Percentiles rank a stretch among this genome's conserved stretches.
These are phyloP conservation scores for Gynostemma pentaphyllum DNA, from an alignment of 306 rosid species.

Conservation along the genomic window DNA sequence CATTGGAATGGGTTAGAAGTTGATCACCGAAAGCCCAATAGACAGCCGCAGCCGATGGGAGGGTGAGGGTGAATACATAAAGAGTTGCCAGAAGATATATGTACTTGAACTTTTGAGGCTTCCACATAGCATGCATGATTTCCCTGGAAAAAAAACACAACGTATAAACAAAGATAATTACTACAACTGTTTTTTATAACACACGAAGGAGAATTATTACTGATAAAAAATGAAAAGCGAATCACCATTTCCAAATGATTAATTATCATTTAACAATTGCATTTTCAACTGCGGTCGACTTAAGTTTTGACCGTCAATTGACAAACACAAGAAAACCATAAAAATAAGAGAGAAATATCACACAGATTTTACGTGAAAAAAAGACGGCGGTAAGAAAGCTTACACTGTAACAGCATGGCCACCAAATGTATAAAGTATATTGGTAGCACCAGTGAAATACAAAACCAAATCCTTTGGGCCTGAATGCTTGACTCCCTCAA, in stretches of 20 bases:
- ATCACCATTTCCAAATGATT: slow-evolving; percentile 56
- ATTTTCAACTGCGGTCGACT: slow-evolving; percentile 28
- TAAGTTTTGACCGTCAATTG: not conserved
- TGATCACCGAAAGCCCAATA: slow-evolving; percentile 68
- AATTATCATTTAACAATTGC: no score
- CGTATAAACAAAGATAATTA: not conserved
- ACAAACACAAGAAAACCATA: not conserved
- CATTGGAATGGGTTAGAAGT: slow-evolving; percentile 41
- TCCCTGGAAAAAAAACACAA: not conserved
- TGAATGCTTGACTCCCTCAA: slow-evolving; percentile 41
- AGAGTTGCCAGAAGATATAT: slow-evolving; percentile 45
- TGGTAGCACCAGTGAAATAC: slow-evolving; percentile 74
- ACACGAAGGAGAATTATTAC: not conserved
- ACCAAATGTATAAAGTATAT: slow-evolving; percentile 62
- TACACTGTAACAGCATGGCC: slow-evolving; percentile 72
- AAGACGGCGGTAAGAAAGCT: not conserved
- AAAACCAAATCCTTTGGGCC: slow-evolving; percentile 43
- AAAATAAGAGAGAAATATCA: no score
- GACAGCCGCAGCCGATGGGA: slow-evolving; percentile 44
- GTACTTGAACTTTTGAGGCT: slow-evolving; percentile 35
- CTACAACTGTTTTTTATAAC: slow-evolving; percentile 5
- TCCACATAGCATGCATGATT: slow-evolving; percentile 11
- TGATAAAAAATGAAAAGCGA: not conserved
- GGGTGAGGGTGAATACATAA: slow-evolving; percentile 56
- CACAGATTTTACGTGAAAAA: no score